Conservation (phyloP, 2,329 filamentous ascomycete genomes). For the Amesomyces nigricolor region DNA sequence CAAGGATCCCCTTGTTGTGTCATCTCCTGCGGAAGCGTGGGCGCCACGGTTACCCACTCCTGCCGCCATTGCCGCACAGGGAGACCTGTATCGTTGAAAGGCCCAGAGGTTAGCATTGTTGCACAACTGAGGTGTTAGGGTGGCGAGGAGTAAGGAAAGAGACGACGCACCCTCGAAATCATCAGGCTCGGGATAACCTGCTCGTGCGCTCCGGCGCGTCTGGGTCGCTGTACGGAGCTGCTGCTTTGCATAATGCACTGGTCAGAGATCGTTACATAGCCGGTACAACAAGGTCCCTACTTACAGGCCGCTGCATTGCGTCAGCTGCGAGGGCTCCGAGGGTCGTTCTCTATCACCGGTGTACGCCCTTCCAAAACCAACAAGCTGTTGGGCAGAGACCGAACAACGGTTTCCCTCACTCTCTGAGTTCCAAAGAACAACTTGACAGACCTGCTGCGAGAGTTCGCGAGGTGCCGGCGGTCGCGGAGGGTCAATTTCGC, state of each 20-base stretch:
- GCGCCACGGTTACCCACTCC: conserved; percentile 61
- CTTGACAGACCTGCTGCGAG: too few species aligned
- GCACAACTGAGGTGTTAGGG: neutral
- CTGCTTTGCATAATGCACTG: conserved; percentile 3
- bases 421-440: too few species aligned
- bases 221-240: conserved; percentile 31
- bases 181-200: conserved; percentile 54
- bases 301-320: conserved; percentile 18
- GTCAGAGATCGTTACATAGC: neutral
- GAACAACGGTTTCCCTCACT: too few species aligned
- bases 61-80: conserved; percentile 88
- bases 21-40: conserved; percentile 59
- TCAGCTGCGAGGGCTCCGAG: neutral
- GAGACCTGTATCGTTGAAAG: conserved; percentile 54
- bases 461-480: too few species aligned
- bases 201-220: conserved; percentile 53
- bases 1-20: conserved; percentile 61
- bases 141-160: too few species aligned
- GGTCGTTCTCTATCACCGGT: too few species aligned
- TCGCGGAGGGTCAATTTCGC: too few species aligned
- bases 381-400: too few species aligned
- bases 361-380: too few species aligned
- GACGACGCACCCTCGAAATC: conserved; percentile 47
- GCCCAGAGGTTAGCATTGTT: neutral
- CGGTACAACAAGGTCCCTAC: neutral